A percentile compares a stretch with the other conserved stretches of the same genome.
Conservation (phyloP, 2,329 filamentous ascomycete species). For the Lanzia echinophila region DNA sequence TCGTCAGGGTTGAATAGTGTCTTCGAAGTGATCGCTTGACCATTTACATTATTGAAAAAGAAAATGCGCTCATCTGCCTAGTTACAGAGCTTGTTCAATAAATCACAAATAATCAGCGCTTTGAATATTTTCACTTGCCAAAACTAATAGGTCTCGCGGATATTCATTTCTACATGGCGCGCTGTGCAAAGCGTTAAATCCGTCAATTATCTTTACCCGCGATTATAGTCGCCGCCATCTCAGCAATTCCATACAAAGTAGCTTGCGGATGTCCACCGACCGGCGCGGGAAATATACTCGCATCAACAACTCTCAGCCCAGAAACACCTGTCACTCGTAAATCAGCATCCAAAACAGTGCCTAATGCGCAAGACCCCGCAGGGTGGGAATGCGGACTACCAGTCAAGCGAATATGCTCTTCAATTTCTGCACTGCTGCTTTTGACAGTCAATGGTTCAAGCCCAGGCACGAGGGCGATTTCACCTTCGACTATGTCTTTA, state of each 20-base stretch:
- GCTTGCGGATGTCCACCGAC: constrained; percentile 30
- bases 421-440: background rate
- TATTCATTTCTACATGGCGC: too few species aligned
- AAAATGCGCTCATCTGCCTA: too few species aligned
- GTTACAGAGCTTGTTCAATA: too few species aligned
- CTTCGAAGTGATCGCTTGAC: too few species aligned
- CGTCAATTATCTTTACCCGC: too few species aligned
- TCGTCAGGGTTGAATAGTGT: too few species aligned
- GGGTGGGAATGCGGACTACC: background rate
- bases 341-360: background rate
- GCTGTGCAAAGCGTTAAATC: too few species aligned
- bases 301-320: constrained; percentile 54
- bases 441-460: background rate
- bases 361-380: background rate
- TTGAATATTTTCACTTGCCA: too few species aligned
- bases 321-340: constrained; percentile 43
- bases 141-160: too few species aligned
- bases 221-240: background rate
- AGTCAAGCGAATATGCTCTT: background rate
- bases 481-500: background rate
- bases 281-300: constrained; percentile 46
- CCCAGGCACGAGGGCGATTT: background rate
- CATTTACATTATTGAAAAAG: too few species aligned
- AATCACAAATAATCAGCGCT: too few species aligned
- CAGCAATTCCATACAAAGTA: background rate